A percentile compares a stretch with the other conserved stretches of the same genome.
Conservation (phyloP, 176 grass and related monocot genomes). For the Oryza brachyantha region DNA sequence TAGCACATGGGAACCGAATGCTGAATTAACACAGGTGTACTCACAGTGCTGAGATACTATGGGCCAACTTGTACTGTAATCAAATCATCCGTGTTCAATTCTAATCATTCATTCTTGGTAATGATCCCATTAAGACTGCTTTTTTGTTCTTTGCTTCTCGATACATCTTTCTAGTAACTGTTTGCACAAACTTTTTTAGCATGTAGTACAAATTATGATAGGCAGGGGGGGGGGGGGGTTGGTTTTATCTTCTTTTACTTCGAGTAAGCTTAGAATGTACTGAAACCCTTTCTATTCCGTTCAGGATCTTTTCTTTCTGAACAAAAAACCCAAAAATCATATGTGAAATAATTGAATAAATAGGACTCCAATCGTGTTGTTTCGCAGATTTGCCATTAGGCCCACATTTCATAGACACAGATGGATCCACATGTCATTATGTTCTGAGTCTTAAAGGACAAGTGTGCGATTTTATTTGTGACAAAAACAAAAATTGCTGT, state of each 20-base stretch:
- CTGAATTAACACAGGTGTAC: conserved; percentile 43
- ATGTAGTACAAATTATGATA: conserved; percentile 57
- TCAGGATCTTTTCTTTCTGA: conserved; percentile 9
- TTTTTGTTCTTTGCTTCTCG: conserved; percentile 40
- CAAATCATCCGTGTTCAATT: conserved; percentile 50
- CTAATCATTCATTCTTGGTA: conserved; percentile 57
- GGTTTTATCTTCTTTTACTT: conserved; percentile 30
- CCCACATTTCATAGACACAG: too few relatives aligned
- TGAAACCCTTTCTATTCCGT: not conserved
- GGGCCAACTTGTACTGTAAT: conserved; percentile 36
- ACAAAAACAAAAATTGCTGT: conserved; percentile 19
- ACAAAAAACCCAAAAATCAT: not conserved
- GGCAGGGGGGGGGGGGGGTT: conserved; percentile 32
- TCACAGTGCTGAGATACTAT: conserved; percentile 37
- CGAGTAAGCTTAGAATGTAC: conserved; percentile 39
- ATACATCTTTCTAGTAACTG: conserved; percentile 37
- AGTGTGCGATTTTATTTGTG: not conserved
- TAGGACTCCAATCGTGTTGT: too few relatives aligned
- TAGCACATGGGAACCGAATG: conserved; percentile 53
- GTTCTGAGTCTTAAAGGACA: conserved; percentile 11
- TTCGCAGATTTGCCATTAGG: too few relatives aligned
- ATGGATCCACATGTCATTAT: too few relatives aligned
- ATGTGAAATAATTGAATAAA: not conserved
- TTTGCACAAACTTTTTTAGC: conserved; percentile 50
- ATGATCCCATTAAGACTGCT: conserved; percentile 51